Base-by-base conservation (phyloP, 1,284 basidiomycete genomes). In the Tilletia indica region DNA sequence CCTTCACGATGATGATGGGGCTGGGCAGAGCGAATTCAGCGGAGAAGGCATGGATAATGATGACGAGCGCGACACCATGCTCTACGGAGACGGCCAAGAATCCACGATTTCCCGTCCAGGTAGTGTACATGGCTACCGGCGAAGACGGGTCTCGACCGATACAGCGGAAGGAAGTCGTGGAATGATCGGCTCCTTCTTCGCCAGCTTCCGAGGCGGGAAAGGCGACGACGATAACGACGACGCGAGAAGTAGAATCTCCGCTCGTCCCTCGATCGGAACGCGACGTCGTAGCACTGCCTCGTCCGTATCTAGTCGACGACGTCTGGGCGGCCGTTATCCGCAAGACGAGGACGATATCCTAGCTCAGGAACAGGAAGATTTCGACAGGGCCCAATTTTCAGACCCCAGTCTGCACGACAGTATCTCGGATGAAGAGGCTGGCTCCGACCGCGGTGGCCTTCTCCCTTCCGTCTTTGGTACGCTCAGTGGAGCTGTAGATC, bases 391-490 rank as follows among this genome's bases (percentile, higher is more conserved):
- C 12, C 73, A 74, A 9, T 58, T 42, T 25, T 48, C 72, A 4
- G 73, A 70, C 12, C 73, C 64, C 25, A 67, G 58, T 34, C 45
- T 70, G 49, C 64, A 71, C 42, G 64, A 31, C 31, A 75, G 74
- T 47, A 70, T 80, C 19, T 78, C 78, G 2, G 79, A 80, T 61
- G 80, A 79, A n/a, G 78, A 80, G n/a, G 80, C 73, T 31, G 67
- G 48, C 9, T 70, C 73, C 25, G 71, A 71, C 36, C 69, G 79
- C 31, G 80, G 73, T 31, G 80, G 79, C 11, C 72, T 82, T 12
- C 71, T 82, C 11, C 80, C 80, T 25, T 81, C 80, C 31, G 80
- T 77, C 16, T 82, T 82, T 61, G 80, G 80, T n/a, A 76, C 78
- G 0, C 74, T 79, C 49, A 77, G 73, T 47, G 81, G 78, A 12